Evolutionary conservation across 2,329 filamentous ascomycete species (phyloP).

Genomic region (Penicillium frequentans): DNA sequence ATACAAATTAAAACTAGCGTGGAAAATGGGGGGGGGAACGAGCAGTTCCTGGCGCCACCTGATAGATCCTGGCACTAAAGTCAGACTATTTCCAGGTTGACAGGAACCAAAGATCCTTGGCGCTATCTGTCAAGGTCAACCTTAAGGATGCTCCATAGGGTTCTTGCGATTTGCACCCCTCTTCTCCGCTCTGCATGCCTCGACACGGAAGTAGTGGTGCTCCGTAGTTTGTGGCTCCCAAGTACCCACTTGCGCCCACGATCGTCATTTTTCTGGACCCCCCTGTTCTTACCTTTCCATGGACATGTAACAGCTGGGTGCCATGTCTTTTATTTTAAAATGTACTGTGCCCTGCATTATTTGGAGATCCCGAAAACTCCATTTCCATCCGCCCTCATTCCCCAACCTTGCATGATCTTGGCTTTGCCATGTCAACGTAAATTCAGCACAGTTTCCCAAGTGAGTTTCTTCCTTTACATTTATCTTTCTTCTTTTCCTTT

Average conservation of each 20-base stretch:
- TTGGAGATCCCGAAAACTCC: conserved; percentile 13
- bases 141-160: conserved; percentile 20
- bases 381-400: conserved; percentile 22
- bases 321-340: conserved; percentile 20
- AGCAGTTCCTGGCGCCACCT: conserved; percentile 18
- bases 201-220: conserved; percentile 10
- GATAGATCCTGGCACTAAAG: conserved; percentile 21
- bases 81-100: conserved; percentile 17
- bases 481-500: neutral
- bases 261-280: conserved; percentile 31
- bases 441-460: conserved; percentile 21
- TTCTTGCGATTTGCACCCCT: conserved; percentile 15
- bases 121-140: conserved; percentile 25
- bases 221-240: conserved; percentile 24
- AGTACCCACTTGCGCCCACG: conserved; percentile 23
- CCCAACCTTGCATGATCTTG: conserved; percentile 28
- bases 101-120: conserved; percentile 22
- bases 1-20: conserved; percentile 8
- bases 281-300: conserved; percentile 31
- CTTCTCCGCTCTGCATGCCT: conserved; percentile 24
- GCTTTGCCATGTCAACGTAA: conserved; percentile 25
- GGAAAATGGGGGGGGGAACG: conserved; percentile 6
- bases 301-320: conserved; percentile 23
- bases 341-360: conserved; percentile 26
- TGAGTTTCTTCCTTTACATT: conserved; percentile 12